These are phyloP conservation scores for Pseudogymnoascus sp. DNA, from an alignment of 2,329 filamentous ascomycete genomes.

Conservation along the genomic window DNA sequence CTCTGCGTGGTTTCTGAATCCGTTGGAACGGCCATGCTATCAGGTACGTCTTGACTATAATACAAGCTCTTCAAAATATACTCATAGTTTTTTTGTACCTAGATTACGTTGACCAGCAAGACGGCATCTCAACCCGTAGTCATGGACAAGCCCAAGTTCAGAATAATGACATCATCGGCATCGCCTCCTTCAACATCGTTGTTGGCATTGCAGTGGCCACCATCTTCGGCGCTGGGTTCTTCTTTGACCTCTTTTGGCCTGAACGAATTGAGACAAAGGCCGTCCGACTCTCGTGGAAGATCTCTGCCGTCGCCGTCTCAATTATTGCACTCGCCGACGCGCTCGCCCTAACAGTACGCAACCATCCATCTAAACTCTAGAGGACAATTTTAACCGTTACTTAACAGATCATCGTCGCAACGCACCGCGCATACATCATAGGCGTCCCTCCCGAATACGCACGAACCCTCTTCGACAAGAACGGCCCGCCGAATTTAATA, in stretches of 20 bases:
- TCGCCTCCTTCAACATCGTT: slow-evolving; percentile 52
- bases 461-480: slow-evolving; percentile 8
- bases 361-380: neutral
- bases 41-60: slow-evolving; percentile 32
- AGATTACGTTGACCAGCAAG: slow-evolving; percentile 50
- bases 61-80: neutral
- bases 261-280: slow-evolving; percentile 41
- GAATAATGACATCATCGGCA: slow-evolving; percentile 50
- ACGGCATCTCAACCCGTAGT: slow-evolving; percentile 35
- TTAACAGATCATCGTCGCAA: slow-evolving; percentile 39
- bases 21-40: slow-evolving; percentile 47
- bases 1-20: slow-evolving; percentile 50
- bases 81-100: neutral
- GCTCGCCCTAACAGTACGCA: slow-evolving; percentile 38
- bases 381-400: neutral
- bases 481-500: neutral
- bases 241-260: slow-evolving; percentile 57
- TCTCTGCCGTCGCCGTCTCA: slow-evolving; percentile 42
- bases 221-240: slow-evolving; percentile 53
- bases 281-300: slow-evolving; percentile 48
- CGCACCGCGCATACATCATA: slow-evolving; percentile 37
- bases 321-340: slow-evolving; percentile 41
- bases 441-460: slow-evolving; percentile 29
- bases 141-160: slow-evolving; percentile 35
- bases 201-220: slow-evolving; percentile 49